Conservation (phyloP, 2,329 filamentous ascomycete genomes). For the Aspergillus transmontanensis region DNA sequence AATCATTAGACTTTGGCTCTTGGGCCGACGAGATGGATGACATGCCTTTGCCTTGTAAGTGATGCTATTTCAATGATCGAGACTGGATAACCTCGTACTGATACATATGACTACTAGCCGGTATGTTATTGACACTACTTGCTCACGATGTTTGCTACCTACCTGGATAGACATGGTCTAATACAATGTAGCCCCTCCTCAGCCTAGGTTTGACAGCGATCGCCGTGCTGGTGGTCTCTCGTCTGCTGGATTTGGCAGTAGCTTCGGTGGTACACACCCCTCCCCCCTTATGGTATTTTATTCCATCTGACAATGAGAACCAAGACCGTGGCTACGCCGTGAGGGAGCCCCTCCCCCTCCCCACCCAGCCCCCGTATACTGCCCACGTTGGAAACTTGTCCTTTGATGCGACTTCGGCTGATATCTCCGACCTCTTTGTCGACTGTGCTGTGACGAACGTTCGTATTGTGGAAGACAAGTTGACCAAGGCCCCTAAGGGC, state of each 20-base stretch:
- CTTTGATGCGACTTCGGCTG: slow-evolving; percentile 84
- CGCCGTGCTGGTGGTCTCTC: slow-evolving; percentile 50
- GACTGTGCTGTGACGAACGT: slow-evolving; percentile 86
- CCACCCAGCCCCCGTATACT: slow-evolving; percentile 90
- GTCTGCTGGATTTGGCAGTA: slow-evolving; percentile 39
- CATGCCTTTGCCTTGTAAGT: slow-evolving; percentile 71
- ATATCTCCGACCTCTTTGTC: slow-evolving; percentile 82
- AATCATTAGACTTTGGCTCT: slow-evolving; percentile 70
- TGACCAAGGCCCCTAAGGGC: slow-evolving; percentile 91
- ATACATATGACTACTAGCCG: slow-evolving; percentile 27
- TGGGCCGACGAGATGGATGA: slow-evolving; percentile 99
- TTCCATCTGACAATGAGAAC: slow-evolving; percentile 19
- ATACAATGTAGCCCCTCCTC: slow-evolving; percentile 39
- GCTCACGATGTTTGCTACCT: slow-evolving; percentile 6
- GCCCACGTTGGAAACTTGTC: slow-evolving; percentile 96
- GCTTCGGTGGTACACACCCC: slow-evolving; percentile 35
- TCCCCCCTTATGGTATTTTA: slow-evolving; percentile 13
- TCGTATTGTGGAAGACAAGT: slow-evolving; percentile 93
- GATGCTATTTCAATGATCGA: neutral
- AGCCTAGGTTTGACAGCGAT: slow-evolving; percentile 52
- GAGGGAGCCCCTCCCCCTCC: slow-evolving; percentile 77
- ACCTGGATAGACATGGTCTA: slow-evolving; percentile 19
- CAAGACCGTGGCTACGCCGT: slow-evolving; percentile 44
- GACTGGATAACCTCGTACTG: neutral
- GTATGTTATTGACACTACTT: slow-evolving; percentile 26